A percentile compares a stretch with the other conserved stretches of the same genome.
These are phyloP conservation scores for Sindora glabra DNA, from an alignment of 306 rosid species.

Conservation along the genomic window DNA sequence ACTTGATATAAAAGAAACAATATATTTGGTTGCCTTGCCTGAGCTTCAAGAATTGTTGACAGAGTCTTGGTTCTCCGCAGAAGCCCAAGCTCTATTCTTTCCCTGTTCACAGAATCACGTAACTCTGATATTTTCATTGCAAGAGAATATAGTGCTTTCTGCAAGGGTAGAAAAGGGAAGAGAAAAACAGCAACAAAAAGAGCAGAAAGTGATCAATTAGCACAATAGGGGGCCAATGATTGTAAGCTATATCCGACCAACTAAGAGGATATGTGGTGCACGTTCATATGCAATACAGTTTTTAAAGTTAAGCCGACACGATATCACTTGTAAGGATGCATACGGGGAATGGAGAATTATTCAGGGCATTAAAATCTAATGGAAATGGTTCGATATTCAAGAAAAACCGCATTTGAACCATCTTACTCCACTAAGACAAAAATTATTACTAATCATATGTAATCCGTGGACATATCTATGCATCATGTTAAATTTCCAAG, in stretches of 20 bases:
- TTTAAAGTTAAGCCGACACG: too few relatives aligned
- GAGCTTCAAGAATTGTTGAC: slow-evolving; percentile 60
- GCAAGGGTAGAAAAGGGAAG: slow-evolving; percentile 20
- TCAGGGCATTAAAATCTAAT: too few relatives aligned
- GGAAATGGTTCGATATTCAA: too few relatives aligned
- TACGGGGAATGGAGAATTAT: too few relatives aligned
- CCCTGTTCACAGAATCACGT: slow-evolving; percentile 49
- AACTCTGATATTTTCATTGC: slow-evolving; percentile 45
- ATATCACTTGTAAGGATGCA: not conserved
- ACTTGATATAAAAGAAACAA: not conserved
- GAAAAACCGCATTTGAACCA: too few relatives aligned
- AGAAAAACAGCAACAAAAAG: slow-evolving; percentile 3
- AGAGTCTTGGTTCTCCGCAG: slow-evolving; percentile 53
- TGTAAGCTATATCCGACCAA: not conserved
- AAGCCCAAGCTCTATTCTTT: slow-evolving; percentile 50
- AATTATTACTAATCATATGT: too few relatives aligned
- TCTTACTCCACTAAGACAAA: too few relatives aligned
- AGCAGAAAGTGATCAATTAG: slow-evolving; percentile 7
- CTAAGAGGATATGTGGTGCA: not conserved
- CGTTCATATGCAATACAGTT: not conserved
- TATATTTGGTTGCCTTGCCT: slow-evolving; percentile 38
- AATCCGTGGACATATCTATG: not conserved
- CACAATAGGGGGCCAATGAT: not conserved
- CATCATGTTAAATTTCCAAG: not conserved
- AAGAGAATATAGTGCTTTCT: slow-evolving; percentile 60